Evolutionary conservation across 495 filamentous ascomycete species (phyloP), one percentile per base, ranked within the genome.

Genomic region (Xylaria intraflava): DNA sequence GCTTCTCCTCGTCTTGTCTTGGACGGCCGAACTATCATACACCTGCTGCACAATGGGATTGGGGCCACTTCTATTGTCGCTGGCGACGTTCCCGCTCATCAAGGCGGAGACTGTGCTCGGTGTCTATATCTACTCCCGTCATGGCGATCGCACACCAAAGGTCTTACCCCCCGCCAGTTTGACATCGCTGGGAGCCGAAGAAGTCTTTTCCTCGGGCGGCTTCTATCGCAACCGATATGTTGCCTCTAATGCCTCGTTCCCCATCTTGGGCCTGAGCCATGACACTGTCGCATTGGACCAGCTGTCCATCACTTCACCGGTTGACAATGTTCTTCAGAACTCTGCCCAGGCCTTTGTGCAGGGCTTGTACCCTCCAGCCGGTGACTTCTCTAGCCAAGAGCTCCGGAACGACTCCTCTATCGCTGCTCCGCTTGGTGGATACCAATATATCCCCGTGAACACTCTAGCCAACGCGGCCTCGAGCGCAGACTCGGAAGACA

Each of bases 331-430:
- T 16, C 72, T 89, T 39, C 79, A 84, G 65, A 83, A 77, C 17
- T 86, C 86, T 4, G 86, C 85, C 1, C 75, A 84, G 58, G 86
- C 82, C 6, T 94, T 92, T 62, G 75, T 92, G 62, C 87, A 91
- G 70, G 88, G 85, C 8, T 72, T 94, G 8, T 95, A 94, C 62
- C 88, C 89, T 14, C 87, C 89, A 2, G 72, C 80, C 19, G 81
- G 81, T 24, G 20, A 64, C 11, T 67, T 65, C 42, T 68, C 73
- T 17, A 61, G 69, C 20, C 73, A 76, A 43, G 72, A 68, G 41
- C 70, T 90, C 5, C 79, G 84, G 23, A 83, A 90, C 68, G 79
- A 79, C 48, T 75, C 76, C 22, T 59, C 57, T n/a, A 65, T 81
- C 17, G 61, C 75, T 3, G 70, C 74, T 35, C 89, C 89, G 1